Evolutionary conservation across 306 rosid species (phyloP), one percentile per base, ranked within the genome.

Genomic region (Myrica gale): DNA sequence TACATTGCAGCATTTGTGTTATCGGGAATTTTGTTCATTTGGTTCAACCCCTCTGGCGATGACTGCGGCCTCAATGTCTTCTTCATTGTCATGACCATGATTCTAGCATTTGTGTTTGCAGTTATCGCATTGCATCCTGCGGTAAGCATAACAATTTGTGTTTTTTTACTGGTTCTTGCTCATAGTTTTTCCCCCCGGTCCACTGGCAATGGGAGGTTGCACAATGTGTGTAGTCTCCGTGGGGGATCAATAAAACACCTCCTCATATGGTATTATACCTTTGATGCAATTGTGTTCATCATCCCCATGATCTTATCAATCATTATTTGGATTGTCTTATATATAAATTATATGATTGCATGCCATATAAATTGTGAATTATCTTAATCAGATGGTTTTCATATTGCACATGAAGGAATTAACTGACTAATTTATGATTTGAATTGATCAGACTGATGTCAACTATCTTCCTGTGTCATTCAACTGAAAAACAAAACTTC

Each of bases 11-110:
- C 99, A 72, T 95, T 72, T 86, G 41, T 82, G 0, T 39, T 92
- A 60, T 85, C 92, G 0, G 99, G 99, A 76, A 51, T 95, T 87
- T 85, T 92, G 73, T 95, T 95, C 83, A 90, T 92, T 78, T 95
- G 99, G 99, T 95, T 95, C 87, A 76, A 89, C 78, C 99, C 99
- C 47, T 86, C 97, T 20, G 97, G 99, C 74, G 73, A 95, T 75
- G 97, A 92, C 80, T 95, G 99, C 50, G 83, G 97, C 85, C 91
- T 95, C 79, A 95, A 95, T 74, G 82, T 95, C 82, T 95, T 95
- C 89, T 95, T 95, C 86, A 84, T 95, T 68, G 91, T 86, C 78
- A 92, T 90, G 97, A 88, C 88, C 79, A 92, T 95, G 96, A 81
- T 95, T 79, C 92, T 95, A 73, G 96, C 89, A 23, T 87, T 95